Evolutionary conservation across 257 asterid genomes (phyloP).

Genomic region (Schizonepeta tenuifolia): DNA sequence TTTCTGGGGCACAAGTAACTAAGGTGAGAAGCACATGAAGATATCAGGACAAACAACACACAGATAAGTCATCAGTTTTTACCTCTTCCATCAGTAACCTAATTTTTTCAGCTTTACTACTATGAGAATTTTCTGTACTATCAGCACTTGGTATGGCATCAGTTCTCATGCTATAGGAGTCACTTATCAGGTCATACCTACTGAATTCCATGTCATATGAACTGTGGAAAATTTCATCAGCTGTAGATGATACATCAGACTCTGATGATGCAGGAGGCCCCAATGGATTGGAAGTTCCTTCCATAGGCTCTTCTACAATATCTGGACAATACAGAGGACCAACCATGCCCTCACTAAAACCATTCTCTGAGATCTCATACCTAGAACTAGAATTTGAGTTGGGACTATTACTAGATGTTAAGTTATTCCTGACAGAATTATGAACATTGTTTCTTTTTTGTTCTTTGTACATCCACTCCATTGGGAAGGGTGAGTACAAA

Average conservation of each 20-base stretch:
- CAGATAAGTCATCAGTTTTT: conserved; percentile 14
- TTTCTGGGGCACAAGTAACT: conserved; percentile 52
- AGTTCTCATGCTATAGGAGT: conserved; percentile 39
- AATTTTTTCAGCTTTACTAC: conserved; percentile 55
- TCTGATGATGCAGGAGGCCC: conserved; percentile 70
- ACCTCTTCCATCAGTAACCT: conserved; percentile 76
- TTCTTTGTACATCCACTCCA: conserved; percentile 86
- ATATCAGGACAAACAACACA: conserved; percentile 25
- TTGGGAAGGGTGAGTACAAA: conserved; percentile 75
- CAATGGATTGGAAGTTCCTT: conserved; percentile 49
- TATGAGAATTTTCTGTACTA: conserved; percentile 39
- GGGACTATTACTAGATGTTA: conserved; percentile 40
- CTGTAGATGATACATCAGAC: conserved; percentile 47
- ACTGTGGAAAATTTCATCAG: conserved; percentile 40
- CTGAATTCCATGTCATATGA: conserved; percentile 30
- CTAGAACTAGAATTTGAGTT: conserved; percentile 43
- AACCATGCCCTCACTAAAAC: conserved; percentile 39
- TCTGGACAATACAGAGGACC: conserved; percentile 38
- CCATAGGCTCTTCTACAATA: conserved; percentile 48
- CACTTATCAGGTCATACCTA: conserved; percentile 28
- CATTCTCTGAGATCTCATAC: conserved; percentile 41
- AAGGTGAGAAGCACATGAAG: conserved; percentile 36
- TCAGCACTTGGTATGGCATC: conserved; percentile 42
- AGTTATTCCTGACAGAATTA: conserved; percentile 33
- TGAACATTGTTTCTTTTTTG: conserved; percentile 43